Percentiles rank a stretch among this genome's conserved stretches.
phyloP scores from a whole-genome alignment of 345 rosid genomes.

The Kernera saxatilis region DNA sequence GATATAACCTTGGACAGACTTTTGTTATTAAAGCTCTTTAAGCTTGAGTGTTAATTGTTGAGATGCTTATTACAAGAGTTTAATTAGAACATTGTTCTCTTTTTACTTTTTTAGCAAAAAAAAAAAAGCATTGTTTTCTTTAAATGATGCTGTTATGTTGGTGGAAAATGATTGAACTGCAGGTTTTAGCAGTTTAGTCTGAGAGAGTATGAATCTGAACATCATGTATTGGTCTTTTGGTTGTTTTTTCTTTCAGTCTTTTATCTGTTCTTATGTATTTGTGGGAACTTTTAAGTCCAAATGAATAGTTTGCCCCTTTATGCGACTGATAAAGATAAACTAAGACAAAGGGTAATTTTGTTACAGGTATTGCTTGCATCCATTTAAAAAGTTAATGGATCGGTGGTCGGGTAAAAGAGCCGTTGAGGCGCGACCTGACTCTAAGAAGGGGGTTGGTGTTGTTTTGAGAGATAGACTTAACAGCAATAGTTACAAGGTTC shows the following conservation, averaged over 20 bases:
- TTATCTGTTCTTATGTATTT: not conserved
- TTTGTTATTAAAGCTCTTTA: not conserved
- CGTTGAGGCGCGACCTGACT: conserved; percentile 36
- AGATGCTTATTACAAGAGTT: not conserved
- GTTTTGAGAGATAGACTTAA: conserved; percentile 54
- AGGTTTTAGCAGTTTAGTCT: not conserved
- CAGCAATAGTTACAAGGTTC: conserved; percentile 43
- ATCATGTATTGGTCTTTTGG: not conserved
- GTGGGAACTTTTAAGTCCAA: not conserved
- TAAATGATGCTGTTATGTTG: not conserved
- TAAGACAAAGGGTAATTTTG: not conserved
- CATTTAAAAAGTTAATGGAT: conserved; percentile 48
- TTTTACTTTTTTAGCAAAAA: too few species aligned
- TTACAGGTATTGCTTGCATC: conserved; percentile 36
- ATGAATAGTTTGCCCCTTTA: not conserved
- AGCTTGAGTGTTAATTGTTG: not conserved
- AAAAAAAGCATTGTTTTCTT: not conserved
- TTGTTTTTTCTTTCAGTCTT: not conserved
- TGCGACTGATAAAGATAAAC: not conserved
- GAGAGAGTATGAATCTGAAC: not conserved
- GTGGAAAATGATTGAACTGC: not conserved
- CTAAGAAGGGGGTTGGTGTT: conserved; percentile 50
- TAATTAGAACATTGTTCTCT: not conserved
- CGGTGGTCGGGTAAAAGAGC: conserved; percentile 64
- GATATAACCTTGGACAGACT: not conserved